phyloP scores from a whole-genome alignment of 768 basidiomycete species.

The Rhizopogon vulgaris region DNA sequence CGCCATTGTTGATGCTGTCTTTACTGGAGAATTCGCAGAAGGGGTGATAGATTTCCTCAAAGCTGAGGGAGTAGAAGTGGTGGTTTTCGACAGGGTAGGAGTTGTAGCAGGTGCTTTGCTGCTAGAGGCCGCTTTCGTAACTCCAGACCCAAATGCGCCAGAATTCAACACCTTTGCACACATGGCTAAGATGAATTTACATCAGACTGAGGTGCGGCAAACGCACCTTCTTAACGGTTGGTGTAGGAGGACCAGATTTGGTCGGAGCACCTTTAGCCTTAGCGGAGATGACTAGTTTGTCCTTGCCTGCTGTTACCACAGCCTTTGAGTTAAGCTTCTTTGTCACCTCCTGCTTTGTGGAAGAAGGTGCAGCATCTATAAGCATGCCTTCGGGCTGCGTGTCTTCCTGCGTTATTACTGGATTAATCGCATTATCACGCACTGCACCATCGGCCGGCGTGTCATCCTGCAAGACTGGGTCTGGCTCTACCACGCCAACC shows the following conservation, averaged over 20 bases:
- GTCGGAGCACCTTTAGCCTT: conserved; percentile 39
- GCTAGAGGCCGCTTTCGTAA: conserved; percentile 37
- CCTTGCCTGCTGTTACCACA: conserved; percentile 18
- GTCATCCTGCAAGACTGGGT: conserved; percentile 13
- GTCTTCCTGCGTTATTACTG: conserved; percentile 14
- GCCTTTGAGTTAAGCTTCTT: conserved; percentile 24
- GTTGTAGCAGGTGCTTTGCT: conserved; percentile 35
- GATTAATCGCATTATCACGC: conserved; percentile 11
- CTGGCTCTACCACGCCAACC: conserved; percentile 27
- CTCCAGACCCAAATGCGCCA: conserved; percentile 58
- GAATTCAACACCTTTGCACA: conserved; percentile 52
- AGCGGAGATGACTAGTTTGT: conserved; percentile 32
- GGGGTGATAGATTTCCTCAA: conserved; percentile 23
- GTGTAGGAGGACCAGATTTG: conserved; percentile 47
- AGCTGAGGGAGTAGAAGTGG: conserved; percentile 19
- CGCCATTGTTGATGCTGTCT: conserved; percentile 23
- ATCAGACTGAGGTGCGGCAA: conserved; percentile 9
- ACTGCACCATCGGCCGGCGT: conserved; percentile 15
- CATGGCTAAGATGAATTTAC: conserved; percentile 22
- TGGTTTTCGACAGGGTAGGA: conserved; percentile 25
- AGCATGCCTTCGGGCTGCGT: conserved; percentile 19
- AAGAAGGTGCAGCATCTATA: conserved; percentile 10
- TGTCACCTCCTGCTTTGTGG: conserved; percentile 14
- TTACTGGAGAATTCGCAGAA: conserved; percentile 25
- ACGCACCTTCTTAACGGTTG: conserved; percentile 65